These are phyloP conservation scores for Coemansia sp. DNA, from an alignment of 192 early-diverging fungal genomes.

Conservation along the genomic window DNA sequence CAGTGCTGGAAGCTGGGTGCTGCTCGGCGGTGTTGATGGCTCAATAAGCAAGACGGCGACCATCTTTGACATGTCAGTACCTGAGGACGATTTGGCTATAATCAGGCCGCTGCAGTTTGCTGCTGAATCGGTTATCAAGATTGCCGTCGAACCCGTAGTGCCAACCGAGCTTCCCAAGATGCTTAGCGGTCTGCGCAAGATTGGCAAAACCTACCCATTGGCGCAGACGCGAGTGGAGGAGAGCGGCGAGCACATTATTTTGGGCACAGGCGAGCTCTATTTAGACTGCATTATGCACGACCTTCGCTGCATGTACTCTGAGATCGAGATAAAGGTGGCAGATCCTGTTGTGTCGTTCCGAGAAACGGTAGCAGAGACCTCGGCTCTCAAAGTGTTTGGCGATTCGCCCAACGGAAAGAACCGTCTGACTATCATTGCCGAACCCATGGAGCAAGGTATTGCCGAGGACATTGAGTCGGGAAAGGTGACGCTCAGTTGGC, in stretches of 20 bases:
- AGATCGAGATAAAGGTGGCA: slow-evolving; percentile 97
- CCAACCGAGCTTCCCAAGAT: slow-evolving; percentile 97
- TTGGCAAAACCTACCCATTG: slow-evolving; percentile 93
- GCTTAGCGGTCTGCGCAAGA: slow-evolving; percentile 93
- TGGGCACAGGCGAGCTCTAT: slow-evolving; percentile 94
- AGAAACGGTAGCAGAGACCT: slow-evolving; percentile 93
- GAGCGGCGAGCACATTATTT: slow-evolving; percentile 91
- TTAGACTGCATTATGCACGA: slow-evolving; percentile 97
- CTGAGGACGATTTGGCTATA: slow-evolving; percentile 71
- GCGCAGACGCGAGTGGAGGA: slow-evolving; percentile 90
- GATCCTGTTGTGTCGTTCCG: slow-evolving; percentile 95
- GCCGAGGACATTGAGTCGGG: slow-evolving; percentile 88
- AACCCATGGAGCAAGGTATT: slow-evolving; percentile 87
- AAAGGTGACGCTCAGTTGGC: slow-evolving; percentile 68
- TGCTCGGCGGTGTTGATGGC: slow-evolving; percentile 86
- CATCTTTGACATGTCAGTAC: slow-evolving; percentile 59
- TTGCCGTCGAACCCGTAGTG: slow-evolving; percentile 95
- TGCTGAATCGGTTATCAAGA: slow-evolving; percentile 81
- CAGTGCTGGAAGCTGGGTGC: slow-evolving; percentile 84
- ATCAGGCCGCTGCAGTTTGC: slow-evolving; percentile 81
- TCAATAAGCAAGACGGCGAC: slow-evolving; percentile 95
- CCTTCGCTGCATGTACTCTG: slow-evolving; percentile 84
- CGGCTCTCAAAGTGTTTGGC: slow-evolving; percentile 90
- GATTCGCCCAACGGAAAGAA: slow-evolving; percentile 99
- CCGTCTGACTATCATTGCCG: slow-evolving; percentile 92